Percentiles rank a stretch among this genome's conserved stretches.
These are phyloP conservation scores for Aureobasidium sp. DNA, from an alignment of 2,329 filamentous ascomycete genomes.

Conservation along the genomic window DNA sequence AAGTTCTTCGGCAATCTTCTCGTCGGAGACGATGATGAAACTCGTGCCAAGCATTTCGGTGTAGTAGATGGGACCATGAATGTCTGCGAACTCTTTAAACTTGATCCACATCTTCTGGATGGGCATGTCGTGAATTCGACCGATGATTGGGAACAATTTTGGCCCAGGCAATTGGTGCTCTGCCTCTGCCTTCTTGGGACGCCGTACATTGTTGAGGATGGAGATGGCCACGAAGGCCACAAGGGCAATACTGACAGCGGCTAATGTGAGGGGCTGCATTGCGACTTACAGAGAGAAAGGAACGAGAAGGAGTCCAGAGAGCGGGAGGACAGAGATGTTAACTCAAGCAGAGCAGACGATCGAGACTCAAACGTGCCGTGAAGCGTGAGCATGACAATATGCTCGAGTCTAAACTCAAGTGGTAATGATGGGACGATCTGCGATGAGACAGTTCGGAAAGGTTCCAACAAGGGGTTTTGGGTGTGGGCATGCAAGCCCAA, in stretches of 20 bases:
- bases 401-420: constrained; percentile 4
- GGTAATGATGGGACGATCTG: constrained; percentile 9
- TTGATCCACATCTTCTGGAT: constrained; percentile 47
- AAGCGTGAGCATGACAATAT: constrained; percentile 8
- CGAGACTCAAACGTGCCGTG: constrained; percentile 9
- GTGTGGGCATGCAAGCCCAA: constrained; percentile 8
- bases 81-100: constrained; percentile 36
- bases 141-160: constrained; percentile 28
- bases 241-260: constrained; percentile 29
- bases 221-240: constrained; percentile 29
- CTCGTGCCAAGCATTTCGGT: constrained; percentile 32
- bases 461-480: constrained; percentile 2
- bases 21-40: constrained; percentile 44
- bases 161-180: constrained; percentile 34
- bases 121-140: constrained; percentile 40
- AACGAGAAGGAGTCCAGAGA: background rate
- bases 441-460: constrained; percentile 2
- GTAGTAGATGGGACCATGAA: constrained; percentile 28
- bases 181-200: constrained; percentile 28
- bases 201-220: constrained; percentile 27
- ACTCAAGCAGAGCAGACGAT: background rate
- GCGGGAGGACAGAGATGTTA: constrained; percentile 10
- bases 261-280: constrained; percentile 36
- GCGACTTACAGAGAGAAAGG: constrained; percentile 1
- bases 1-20: constrained; percentile 46